Percentiles rank a stretch among this genome's conserved stretches.
These are phyloP conservation scores for Fusarium staphyleae DNA, from an alignment of 2,329 filamentous ascomycete species.

Conservation along the genomic window DNA sequence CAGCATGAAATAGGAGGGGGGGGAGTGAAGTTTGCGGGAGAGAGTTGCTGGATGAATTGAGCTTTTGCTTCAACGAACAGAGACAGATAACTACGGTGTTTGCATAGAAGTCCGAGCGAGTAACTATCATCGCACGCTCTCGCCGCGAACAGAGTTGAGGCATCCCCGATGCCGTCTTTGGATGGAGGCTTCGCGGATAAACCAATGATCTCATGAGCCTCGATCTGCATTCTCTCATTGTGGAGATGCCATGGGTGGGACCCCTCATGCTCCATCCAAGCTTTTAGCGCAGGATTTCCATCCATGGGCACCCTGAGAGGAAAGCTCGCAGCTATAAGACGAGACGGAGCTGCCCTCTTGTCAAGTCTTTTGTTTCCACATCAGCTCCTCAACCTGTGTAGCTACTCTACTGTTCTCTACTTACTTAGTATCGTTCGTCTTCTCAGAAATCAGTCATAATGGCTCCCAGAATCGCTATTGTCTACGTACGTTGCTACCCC, in stretches of 20 bases:
- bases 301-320: slow-evolving; percentile 8
- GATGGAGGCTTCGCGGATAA: too few relatives aligned
- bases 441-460: slow-evolving; percentile 58
- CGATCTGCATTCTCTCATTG: too few relatives aligned
- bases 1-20: slow-evolving; percentile 17
- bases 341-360: slow-evolving; percentile 21
- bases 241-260: slow-evolving; percentile 4
- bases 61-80: too few relatives aligned
- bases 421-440: slow-evolving; percentile 14
- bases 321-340: slow-evolving; percentile 38
- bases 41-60: background rate
- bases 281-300: background rate
- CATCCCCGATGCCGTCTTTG: too few relatives aligned
- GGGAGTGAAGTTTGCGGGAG: background rate
- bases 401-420: slow-evolving; percentile 9
- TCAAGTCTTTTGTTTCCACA: background rate
- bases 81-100: too few relatives aligned
- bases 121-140: too few relatives aligned
- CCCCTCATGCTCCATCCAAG: background rate
- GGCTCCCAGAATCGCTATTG: slow-evolving; percentile 91
- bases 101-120: too few relatives aligned
- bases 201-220: too few relatives aligned
- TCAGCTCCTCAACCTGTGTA: background rate
- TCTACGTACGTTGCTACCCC: slow-evolving; percentile 70
- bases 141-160: too few relatives aligned